These are phyloP conservation scores for Thalassiosira exigua DNA, from an alignment of 352 stramenopile species.

Conservation along the genomic window DNA sequence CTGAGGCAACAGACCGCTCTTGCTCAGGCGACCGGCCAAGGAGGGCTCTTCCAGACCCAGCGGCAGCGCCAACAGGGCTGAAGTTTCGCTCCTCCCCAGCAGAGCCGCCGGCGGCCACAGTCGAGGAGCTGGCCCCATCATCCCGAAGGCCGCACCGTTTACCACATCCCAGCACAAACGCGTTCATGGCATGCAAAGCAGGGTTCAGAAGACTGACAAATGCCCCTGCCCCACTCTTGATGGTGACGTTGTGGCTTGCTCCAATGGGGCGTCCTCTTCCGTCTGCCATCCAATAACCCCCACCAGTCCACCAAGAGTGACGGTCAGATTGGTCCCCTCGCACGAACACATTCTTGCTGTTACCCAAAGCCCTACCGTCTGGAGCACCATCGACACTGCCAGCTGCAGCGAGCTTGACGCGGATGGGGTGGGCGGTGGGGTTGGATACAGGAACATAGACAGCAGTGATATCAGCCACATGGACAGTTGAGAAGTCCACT, in stretches of 20 bases:
- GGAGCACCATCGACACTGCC: slow-evolving; percentile 25
- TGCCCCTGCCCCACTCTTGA: slow-evolving; percentile 69
- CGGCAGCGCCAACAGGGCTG: slow-evolving; percentile 75
- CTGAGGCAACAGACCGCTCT: neutral
- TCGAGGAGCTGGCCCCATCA: slow-evolving; percentile 46
- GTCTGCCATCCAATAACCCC: slow-evolving; percentile 73
- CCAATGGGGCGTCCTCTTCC: slow-evolving; percentile 68
- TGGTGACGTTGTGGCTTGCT: slow-evolving; percentile 80
- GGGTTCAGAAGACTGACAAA: slow-evolving; percentile 76
- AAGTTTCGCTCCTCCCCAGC: slow-evolving; percentile 55
- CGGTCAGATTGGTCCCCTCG: slow-evolving; percentile 34
- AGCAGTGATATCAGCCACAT: slow-evolving; percentile 56
- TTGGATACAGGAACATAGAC: slow-evolving; percentile 69
- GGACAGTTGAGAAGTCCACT: slow-evolving; percentile 70
- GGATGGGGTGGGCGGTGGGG: slow-evolving; percentile 70
- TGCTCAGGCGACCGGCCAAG: slow-evolving; percentile 43
- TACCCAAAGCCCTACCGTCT: slow-evolving; percentile 22
- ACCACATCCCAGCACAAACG: slow-evolving; percentile 78
- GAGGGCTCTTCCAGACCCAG: slow-evolving; percentile 54
- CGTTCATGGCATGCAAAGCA: slow-evolving; percentile 69
- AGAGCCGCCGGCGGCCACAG: neutral
- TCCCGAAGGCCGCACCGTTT: slow-evolving; percentile 69
- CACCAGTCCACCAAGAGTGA: slow-evolving; percentile 65
- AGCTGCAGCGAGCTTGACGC: slow-evolving; percentile 62
- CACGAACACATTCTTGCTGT: slow-evolving; percentile 48